These are phyloP conservation scores for Thalassiosira livingstoniorum DNA, from an alignment of 352 stramenopile genomes.

Conservation along the genomic window DNA sequence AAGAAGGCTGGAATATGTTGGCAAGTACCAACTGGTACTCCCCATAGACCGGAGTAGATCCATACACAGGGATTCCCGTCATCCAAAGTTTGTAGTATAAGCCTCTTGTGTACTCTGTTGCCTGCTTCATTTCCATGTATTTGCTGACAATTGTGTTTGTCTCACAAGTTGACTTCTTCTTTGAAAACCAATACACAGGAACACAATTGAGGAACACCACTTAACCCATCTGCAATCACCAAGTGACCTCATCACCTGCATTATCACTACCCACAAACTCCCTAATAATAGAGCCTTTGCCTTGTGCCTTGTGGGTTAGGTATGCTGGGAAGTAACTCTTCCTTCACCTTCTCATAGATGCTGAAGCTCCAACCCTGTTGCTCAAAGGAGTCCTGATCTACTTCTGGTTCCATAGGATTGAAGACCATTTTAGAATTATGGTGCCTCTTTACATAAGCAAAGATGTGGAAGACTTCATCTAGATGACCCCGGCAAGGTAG, in stretches of 20 bases:
- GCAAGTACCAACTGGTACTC: not conserved
- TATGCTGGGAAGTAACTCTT: not conserved
- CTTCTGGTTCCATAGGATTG: not conserved
- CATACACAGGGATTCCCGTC: not conserved
- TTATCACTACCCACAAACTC: not conserved
- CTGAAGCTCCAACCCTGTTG: not conserved
- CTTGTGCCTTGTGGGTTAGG: not conserved
- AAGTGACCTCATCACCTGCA: not conserved
- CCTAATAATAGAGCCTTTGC: not conserved
- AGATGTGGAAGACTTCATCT: slow-evolving; percentile 20
- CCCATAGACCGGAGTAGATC: not conserved
- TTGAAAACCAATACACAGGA: not conserved
- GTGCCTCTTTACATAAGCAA: slow-evolving; percentile 27
- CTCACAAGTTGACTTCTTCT: not conserved
- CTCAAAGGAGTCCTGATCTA: not conserved
- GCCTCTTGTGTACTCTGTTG: not conserved
- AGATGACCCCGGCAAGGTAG: slow-evolving; percentile 38
- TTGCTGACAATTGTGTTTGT: not conserved
- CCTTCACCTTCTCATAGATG: not conserved
- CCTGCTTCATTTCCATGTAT: not conserved
- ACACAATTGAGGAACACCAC: not conserved
- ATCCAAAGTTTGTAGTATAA: not conserved
- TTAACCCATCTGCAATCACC: not conserved
- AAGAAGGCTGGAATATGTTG: not conserved
- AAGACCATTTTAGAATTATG: not conserved